Evolutionary conservation across 1,284 basidiomycete species (phyloP), one percentile per base, ranked within the genome.

Genomic region (Melampsora medusae): DNA sequence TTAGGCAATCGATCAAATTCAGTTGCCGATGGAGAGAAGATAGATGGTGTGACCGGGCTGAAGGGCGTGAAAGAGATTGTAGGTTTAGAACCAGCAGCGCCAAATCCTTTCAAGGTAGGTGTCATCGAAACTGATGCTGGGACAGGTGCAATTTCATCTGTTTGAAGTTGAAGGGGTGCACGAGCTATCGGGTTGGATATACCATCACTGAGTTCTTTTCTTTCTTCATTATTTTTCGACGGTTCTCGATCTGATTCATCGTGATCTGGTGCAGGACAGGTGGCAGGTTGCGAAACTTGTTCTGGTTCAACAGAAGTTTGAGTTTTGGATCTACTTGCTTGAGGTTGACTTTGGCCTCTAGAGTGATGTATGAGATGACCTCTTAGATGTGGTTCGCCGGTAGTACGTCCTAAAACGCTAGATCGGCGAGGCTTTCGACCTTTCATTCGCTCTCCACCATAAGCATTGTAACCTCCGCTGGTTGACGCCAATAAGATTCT

Each of bases 401-500:
- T 28, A 22, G n/a, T 28, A 28, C 10, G n/a, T 28, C 28, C 53
- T 10, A 22, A 22, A 25, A 59, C 53, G 28, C 53, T 59, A 6
- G 31, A 14, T 9, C 61, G 48, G 42, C 59, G 50, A 56, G 66
- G 60, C 60, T 66, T 68, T 49, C 77, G 19, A 59, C 53, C 53
- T 14, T 22, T 22, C 12, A 14, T 22, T n/a, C 28, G 17, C 12
- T 22, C 7, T 59, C 56, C 65, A 42, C 42, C 42, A 22, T 59
- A 28, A 59, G 14, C 28, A 53, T 49, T 67, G 9, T 35, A 49
- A 61, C 73, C 67, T 19, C 66, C 73, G 14, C 64, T 56, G 6
- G 80, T 80, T 17, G 79, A 78, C 19, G 80, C 79, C 28, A 82
- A 78, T 38, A 82, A 77, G 49, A 82, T 79, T 33, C 82, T 78